A percentile compares a stretch with the other conserved stretches of the same genome.
phyloP scores from a whole-genome alignment of 2,329 filamentous ascomycete species.

The Ramularia endophylla region DNA sequence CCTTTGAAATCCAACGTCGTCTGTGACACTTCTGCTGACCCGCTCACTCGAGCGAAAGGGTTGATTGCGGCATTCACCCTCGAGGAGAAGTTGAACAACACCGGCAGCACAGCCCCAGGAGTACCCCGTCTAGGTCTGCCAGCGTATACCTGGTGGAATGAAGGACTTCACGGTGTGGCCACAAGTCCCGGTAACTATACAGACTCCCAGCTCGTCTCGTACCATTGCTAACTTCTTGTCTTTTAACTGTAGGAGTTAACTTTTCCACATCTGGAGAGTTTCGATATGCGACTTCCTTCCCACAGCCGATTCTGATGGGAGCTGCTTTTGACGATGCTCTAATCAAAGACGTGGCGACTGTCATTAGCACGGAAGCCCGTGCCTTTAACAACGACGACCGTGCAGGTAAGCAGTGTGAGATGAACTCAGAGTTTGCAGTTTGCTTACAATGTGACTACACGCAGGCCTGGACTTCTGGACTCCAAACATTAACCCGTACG shows the following conservation, averaged over 20 bases:
- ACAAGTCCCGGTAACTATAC: conserved; percentile 5
- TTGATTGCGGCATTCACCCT: conserved; percentile 45
- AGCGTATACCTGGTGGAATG: conserved; percentile 57
- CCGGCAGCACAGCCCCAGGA: conserved; percentile 44
- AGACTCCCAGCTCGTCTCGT: no score
- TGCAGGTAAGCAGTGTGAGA: conserved; percentile 31
- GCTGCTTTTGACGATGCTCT: conserved; percentile 60
- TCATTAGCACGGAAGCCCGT: conserved; percentile 56
- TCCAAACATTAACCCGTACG: conserved; percentile 60
- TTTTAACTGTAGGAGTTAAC: conserved; percentile 45
- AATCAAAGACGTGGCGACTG: conserved; percentile 50
- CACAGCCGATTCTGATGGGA: conserved; percentile 56
- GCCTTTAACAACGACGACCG: conserved; percentile 58
- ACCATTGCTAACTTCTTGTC: not conserved
- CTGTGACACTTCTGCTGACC: conserved; percentile 41
- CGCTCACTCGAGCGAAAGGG: conserved; percentile 34
- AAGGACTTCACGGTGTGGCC: conserved; percentile 58
- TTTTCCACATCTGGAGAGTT: conserved; percentile 51
- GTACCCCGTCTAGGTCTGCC: conserved; percentile 52
- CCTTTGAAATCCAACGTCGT: conserved; percentile 47
- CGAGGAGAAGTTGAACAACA: conserved; percentile 52
- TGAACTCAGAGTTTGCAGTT: no score
- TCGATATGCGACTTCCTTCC: conserved; percentile 59
- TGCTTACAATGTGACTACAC: no score
- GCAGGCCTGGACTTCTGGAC: conserved; percentile 56